These are phyloP conservation scores for Musa itinerans DNA, from an alignment of 176 grass and related monocot genomes.

Conservation along the genomic window DNA sequence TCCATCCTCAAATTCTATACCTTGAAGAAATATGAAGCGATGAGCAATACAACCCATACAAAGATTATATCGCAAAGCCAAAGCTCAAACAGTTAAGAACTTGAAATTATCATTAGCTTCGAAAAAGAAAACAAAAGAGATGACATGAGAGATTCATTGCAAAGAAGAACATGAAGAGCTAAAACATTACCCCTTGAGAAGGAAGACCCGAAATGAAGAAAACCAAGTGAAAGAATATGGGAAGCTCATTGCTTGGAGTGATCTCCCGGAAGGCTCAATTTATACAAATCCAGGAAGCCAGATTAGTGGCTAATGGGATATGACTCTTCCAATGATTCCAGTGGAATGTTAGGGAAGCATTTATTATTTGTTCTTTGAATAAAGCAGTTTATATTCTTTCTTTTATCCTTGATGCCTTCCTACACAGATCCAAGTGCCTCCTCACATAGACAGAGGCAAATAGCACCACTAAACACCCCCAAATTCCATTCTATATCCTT, in stretches of 20 bases:
- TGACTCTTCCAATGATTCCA: neutral
- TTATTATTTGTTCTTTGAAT: neutral
- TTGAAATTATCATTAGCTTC: neutral
- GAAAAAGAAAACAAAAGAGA: neutral
- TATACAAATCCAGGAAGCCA: neutral
- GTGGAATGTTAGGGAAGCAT: neutral
- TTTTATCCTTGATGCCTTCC: neutral
- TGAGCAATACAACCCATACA: no score
- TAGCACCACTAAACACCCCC: neutral
- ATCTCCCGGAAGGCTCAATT: neutral
- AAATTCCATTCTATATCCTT: neutral
- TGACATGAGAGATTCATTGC: no score
- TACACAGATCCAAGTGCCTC: neutral
- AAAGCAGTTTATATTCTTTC: neutral
- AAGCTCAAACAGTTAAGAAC: no score
- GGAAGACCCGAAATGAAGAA: no score
- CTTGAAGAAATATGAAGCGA: no score
- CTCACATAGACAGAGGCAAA: neutral
- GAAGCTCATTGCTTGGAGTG: neutral
- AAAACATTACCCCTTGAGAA: no score
- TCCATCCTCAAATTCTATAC: constrained; percentile 35
- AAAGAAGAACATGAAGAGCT: no score
- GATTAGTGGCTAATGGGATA: neutral
- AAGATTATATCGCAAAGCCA: no score
- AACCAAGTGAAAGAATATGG: neutral